Conservation (phyloP, 129 eudicot species). For the Apium graveolens region DNA sequence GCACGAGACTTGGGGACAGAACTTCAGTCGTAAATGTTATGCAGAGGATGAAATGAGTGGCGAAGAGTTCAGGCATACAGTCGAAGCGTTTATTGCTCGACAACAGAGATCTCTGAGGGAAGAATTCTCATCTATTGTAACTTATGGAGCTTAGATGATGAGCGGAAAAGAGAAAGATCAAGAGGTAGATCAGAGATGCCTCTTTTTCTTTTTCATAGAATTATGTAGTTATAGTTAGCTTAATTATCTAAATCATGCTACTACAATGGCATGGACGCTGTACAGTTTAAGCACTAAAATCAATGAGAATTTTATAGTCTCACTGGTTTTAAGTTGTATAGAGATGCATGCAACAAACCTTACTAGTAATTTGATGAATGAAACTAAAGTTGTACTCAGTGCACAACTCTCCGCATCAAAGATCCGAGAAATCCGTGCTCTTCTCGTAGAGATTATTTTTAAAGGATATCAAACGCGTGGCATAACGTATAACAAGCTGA, state of each 20-base stretch:
- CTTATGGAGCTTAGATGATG: constrained; percentile 13
- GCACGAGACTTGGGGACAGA: not conserved
- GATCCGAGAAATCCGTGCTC: not conserved
- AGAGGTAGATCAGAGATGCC: not conserved
- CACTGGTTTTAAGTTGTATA: not conserved
- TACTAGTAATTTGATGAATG: not conserved
- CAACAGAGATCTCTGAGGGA: constrained; percentile 67
- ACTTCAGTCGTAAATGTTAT: not conserved
- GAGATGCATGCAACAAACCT: not conserved
- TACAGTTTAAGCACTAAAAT: not conserved
- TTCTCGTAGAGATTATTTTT: too few species aligned
- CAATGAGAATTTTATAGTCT: not conserved
- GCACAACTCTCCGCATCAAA: too few species aligned
- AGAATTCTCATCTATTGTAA: constrained; percentile 38
- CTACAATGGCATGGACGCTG: constrained; percentile 1
- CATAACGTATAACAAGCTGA: not conserved
- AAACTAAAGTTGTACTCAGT: too few species aligned
- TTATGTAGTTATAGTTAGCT: not conserved
- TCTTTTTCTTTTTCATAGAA: not conserved
- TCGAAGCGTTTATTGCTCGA: constrained; percentile 78
- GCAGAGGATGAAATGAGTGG: constrained; percentile 55
- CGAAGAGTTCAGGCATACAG: constrained; percentile 71
- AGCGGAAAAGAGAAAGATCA: not conserved
- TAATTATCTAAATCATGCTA: not conserved
- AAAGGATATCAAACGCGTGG: too few species aligned